phyloP scores from a whole-genome alignment of 371 early-diverging fungal genomes.

The Lichtheimia corymbifera region DNA sequence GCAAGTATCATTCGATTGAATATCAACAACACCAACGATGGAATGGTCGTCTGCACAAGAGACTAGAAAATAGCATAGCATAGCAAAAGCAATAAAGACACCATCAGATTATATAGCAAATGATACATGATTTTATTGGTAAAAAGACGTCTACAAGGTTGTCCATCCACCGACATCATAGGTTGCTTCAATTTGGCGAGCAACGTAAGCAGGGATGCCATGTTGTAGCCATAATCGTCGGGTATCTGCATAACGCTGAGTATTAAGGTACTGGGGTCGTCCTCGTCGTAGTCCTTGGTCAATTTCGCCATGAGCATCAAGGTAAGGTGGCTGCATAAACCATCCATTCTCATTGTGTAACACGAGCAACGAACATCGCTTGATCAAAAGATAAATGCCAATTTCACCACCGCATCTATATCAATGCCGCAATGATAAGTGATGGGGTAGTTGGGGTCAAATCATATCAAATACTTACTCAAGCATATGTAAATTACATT shows the following conservation, averaged over 20 bases:
- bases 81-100: too few species aligned
- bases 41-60: too few species aligned
- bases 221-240: conserved; percentile 84
- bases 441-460: too few species aligned
- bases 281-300: conserved; percentile 86
- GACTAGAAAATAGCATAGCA: too few species aligned
- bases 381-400: conserved; percentile 84
- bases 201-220: conserved; percentile 83
- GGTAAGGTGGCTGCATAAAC: conserved; percentile 88
- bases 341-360: conserved; percentile 84
- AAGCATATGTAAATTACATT: conserved; percentile 87
- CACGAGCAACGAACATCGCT: conserved; percentile 77
- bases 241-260: conserved; percentile 82
- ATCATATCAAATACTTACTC: too few species aligned
- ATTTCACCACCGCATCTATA: conserved; percentile 87
- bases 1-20: too few species aligned
- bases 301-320: conserved; percentile 94
- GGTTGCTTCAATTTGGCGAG: conserved; percentile 85
- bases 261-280: conserved; percentile 79
- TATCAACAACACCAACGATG: too few species aligned
- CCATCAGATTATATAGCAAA: too few species aligned
- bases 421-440: neutral
- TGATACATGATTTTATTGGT: too few species aligned
- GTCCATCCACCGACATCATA: conserved; percentile 94
- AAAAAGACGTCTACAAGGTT: conserved; percentile 57